Evolutionary conservation across 306 rosid genomes (phyloP).

Genomic region (Corylus americana): DNA sequence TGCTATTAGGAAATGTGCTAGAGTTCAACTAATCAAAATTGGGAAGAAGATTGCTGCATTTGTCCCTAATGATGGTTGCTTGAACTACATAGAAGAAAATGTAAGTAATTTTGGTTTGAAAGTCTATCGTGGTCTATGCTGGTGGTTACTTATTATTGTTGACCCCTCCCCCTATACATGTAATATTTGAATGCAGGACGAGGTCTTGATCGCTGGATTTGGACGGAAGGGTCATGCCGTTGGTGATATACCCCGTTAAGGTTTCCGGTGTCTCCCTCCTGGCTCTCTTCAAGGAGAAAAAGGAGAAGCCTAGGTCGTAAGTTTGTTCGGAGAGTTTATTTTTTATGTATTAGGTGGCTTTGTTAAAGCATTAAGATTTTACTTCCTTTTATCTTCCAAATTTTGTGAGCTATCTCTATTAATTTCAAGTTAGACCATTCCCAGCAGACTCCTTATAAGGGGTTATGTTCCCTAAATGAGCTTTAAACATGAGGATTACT

Average conservation of each 20-base stretch:
- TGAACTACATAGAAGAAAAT: slow-evolving; percentile 77
- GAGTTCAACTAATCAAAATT: slow-evolving; percentile 78
- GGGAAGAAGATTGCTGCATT: slow-evolving; percentile 91
- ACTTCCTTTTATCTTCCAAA: no score
- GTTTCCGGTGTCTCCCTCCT: slow-evolving; percentile 69
- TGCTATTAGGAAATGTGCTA: slow-evolving; percentile 86
- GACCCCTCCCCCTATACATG: no score
- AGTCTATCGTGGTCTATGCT: background rate
- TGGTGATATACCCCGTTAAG: slow-evolving; percentile 83
- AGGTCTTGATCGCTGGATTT: slow-evolving; percentile 82
- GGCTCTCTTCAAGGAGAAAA: slow-evolving; percentile 89
- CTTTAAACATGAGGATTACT: no score
- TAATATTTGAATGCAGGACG: slow-evolving; percentile 51
- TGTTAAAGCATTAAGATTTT: no score
- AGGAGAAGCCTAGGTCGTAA: slow-evolving; percentile 79
- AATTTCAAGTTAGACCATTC: no score
- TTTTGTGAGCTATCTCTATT: no score
- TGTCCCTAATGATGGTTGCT: slow-evolving; percentile 83
- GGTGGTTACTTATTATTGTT: background rate
- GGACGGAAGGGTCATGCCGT: slow-evolving; percentile 82
- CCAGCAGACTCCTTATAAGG: no score
- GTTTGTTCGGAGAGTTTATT: background rate
- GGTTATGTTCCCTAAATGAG: no score
- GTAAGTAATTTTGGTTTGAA: slow-evolving; percentile 29
- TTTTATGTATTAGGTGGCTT: background rate